These are phyloP conservation scores for Aspergillus bombycis DNA, from an alignment of 2,329 filamentous ascomycete species.

Conservation along the genomic window DNA sequence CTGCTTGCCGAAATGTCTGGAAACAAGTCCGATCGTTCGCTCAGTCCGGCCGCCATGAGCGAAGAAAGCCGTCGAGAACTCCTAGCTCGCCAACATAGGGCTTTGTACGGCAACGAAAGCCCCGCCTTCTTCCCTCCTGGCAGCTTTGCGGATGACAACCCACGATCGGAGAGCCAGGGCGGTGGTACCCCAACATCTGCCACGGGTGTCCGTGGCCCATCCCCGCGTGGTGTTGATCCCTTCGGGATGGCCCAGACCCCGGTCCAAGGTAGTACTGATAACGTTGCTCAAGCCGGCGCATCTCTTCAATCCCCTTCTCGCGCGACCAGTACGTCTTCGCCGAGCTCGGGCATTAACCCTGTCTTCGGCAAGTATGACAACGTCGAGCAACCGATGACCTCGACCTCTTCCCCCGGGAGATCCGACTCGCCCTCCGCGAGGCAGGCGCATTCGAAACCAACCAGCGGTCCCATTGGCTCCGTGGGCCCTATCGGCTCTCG, in stretches of 20 bases:
- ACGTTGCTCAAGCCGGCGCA: constrained; percentile 49
- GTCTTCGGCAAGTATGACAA: constrained; percentile 62
- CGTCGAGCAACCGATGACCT: constrained; percentile 72
- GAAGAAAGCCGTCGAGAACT: constrained; percentile 95
- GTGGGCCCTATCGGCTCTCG: constrained; percentile 95
- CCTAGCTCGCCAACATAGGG: constrained; percentile 92
- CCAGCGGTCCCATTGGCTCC: constrained; percentile 59
- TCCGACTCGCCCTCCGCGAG: constrained; percentile 71
- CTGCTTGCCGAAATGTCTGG: constrained; percentile 69
- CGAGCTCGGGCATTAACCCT: constrained; percentile 50
- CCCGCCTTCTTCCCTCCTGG: constrained; percentile 68
- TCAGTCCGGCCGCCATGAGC: constrained; percentile 84
- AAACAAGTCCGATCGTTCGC: constrained; percentile 81
- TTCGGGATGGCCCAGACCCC: constrained; percentile 58
- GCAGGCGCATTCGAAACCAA: constrained; percentile 58
- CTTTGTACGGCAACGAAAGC: constrained; percentile 79
- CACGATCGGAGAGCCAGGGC: constrained; percentile 68
- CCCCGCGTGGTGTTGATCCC: constrained; percentile 78
- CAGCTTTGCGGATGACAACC: constrained; percentile 69
- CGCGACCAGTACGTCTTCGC: constrained; percentile 83
- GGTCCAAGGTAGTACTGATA: constrained; percentile 53
- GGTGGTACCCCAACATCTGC: constrained; percentile 62
- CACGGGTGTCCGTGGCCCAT: constrained; percentile 69
- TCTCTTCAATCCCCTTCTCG: constrained; percentile 63
- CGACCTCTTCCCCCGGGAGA: constrained; percentile 80